Evolutionary conservation across 768 basidiomycete genomes (phyloP), one percentile per base, ranked within the genome.

Genomic region (Zangia roseola): DNA sequence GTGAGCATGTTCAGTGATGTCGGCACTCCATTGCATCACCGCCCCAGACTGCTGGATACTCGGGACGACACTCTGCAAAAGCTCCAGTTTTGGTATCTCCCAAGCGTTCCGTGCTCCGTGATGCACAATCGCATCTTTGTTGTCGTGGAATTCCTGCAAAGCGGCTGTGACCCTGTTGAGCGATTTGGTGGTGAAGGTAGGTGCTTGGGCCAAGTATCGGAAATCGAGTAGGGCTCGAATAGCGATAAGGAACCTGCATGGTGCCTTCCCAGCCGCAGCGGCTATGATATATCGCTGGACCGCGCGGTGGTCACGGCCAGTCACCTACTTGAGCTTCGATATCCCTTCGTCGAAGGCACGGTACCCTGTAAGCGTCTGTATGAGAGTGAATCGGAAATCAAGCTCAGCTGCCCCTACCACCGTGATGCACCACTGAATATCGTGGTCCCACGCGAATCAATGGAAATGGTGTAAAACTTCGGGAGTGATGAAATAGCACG

Each of bases 251-350:
- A 75, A 69, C 0, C 42, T 16, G 3, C 24, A 31, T 1, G 69
- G 51, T 21, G 66, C 68, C 33, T 60, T 66, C 28, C 64, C 68
- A 23, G 70, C 70, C 37, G 74, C 64, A n/a, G 69, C 44, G 4
- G 61, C 34, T 17, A 76, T 43, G 10, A 75, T 42, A n/a, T n/a
- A n/a, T n/a, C n/a, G n/a, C n/a, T n/a, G n/a, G n/a, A n/a, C n/a
- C n/a, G n/a, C n/a, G n/a, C n/a, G n/a, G n/a, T n/a, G n/a, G n/a
- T n/a, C n/a, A n/a, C n/a, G n/a, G n/a, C n/a, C n/a, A n/a, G n/a
- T n/a, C n/a, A n/a, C n/a, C n/a, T n/a, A n/a, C n/a, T 75, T 75
- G 23, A 76, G 40, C n/a, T 54, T 52, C 10, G 69, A 72, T 12
- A 76, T 67, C 0, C 74, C 74, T 24, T 70, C 65, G 13, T 59